These are phyloP conservation scores for Cryptococcus wingfieldii DNA, from an alignment of 1,284 basidiomycete species.

Conservation along the genomic window DNA sequence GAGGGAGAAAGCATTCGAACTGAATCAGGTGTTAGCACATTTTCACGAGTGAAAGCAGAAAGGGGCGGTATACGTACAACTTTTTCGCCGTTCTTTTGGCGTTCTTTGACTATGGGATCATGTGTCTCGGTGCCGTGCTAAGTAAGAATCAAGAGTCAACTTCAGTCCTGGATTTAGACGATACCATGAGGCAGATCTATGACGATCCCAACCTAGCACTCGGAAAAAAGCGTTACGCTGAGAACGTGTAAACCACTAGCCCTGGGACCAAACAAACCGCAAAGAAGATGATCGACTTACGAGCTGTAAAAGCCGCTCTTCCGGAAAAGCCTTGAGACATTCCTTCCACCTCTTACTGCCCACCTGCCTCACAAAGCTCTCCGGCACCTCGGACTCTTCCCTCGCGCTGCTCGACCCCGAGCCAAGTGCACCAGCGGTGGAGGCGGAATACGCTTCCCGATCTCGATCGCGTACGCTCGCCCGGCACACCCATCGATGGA, in stretches of 20 bases:
- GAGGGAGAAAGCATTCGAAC: conserved; percentile 73
- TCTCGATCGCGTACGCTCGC: conserved; percentile 12
- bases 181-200: too few species aligned
- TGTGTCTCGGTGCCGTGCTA: conserved; percentile 85
- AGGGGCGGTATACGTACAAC: conserved; percentile 58
- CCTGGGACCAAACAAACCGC: not conserved
- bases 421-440: not conserved
- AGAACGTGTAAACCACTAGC: not conserved
- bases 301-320: conserved; percentile 67
- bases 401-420: not conserved
- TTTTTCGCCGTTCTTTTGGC: conserved; percentile 77
- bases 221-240: too few species aligned
- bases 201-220: not conserved
- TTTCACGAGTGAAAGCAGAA: not conserved
- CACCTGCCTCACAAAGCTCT: conserved; percentile 20
- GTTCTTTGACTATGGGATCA: conserved; percentile 68
- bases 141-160: conserved; percentile 38
- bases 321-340: conserved; percentile 81
- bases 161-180: not conserved
- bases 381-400: conserved; percentile 16
- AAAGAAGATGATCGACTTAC: conserved; percentile 53
- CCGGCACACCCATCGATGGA: conserved; percentile 76
- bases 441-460: conserved; percentile 42
- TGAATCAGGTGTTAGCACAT: conserved; percentile 35
- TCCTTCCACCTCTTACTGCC: conserved; percentile 24